Percentiles rank a stretch among this genome's conserved stretches.
phyloP scores from a whole-genome alignment of 139 green algal species.

The Chlorella sp. region DNA sequence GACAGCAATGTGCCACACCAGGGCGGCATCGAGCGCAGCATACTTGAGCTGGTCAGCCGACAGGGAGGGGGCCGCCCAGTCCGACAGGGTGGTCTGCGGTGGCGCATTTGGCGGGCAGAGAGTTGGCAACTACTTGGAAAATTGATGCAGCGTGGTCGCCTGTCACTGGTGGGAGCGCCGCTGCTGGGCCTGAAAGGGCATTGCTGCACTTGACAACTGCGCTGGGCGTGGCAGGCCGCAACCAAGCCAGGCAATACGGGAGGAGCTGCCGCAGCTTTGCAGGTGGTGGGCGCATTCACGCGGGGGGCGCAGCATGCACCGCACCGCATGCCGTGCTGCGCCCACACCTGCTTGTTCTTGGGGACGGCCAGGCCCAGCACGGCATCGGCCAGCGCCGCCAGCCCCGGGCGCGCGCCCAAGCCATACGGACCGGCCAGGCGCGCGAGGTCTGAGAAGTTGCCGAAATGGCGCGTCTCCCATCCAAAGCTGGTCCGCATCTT shows the following conservation, averaged over 20 bases:
- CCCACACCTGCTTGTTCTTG: slow-evolving; percentile 15
- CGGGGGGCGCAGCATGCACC: not conserved
- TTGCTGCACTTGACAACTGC: no score
- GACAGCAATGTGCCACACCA: slow-evolving; percentile 29
- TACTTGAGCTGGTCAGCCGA: slow-evolving; percentile 26
- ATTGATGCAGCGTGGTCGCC: not conserved
- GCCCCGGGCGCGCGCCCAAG: not conserved
- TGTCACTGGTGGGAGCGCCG: no score
- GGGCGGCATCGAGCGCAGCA: slow-evolving; percentile 39
- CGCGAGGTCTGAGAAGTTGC: slow-evolving; percentile 24
- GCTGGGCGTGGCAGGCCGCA: no score
- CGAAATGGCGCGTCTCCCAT: slow-evolving; percentile 12
- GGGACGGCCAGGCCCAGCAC: slow-evolving; percentile 8
- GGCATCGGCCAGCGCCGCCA: slow-evolving; percentile 1
- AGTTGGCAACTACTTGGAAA: not conserved
- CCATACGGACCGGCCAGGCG: not conserved
- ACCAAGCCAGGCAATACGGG: no score
- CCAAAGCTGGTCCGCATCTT: slow-evolving; percentile 42
- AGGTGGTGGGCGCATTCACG: not conserved
- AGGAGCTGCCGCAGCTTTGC: not conserved
- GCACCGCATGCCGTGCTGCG: no score
- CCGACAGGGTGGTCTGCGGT: slow-evolving; percentile 8
- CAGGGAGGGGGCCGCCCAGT: slow-evolving; percentile 28
- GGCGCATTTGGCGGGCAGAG: not conserved
- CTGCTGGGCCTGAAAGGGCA: no score